phyloP scores from a whole-genome alignment of 495 filamentous ascomycete genomes.

The Podospora tetraspora region DNA sequence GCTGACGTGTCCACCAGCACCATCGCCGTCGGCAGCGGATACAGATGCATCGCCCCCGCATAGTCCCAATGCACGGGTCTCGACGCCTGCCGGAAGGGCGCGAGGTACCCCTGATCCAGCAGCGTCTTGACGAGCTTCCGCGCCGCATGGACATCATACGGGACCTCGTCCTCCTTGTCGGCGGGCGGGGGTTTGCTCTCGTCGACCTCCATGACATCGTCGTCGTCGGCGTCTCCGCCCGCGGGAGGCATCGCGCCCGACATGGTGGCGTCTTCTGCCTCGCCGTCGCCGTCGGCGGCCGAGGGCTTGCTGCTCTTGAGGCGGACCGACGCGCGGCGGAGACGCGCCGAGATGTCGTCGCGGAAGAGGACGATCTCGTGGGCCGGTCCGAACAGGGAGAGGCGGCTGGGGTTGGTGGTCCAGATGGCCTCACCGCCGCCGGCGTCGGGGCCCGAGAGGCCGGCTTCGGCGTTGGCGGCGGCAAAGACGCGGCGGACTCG shows the following conservation, averaged over 20 bases:
- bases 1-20: constrained; percentile 77
- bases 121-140: constrained; percentile 85
- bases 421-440: constrained; percentile 67
- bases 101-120: constrained; percentile 84
- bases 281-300: background rate
- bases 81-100: constrained; percentile 70
- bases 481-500: constrained; percentile 75
- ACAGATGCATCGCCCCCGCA: constrained; percentile 64
- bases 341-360: constrained; percentile 73
- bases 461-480: constrained; percentile 61
- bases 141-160: constrained; percentile 55
- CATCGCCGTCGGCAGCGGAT: constrained; percentile 79
- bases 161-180: constrained; percentile 21
- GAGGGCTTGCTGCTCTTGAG: constrained; percentile 37
- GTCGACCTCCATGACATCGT: constrained; percentile 47
- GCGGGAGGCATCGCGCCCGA: constrained; percentile 18
- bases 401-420: constrained; percentile 77
- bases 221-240: background rate
- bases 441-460: constrained; percentile 12
- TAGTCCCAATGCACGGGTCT: constrained; percentile 89
- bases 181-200: background rate
- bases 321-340: constrained; percentile 67
- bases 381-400: constrained; percentile 76
- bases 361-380: constrained; percentile 83
- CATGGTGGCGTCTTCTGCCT: constrained; percentile 35